phyloP scores from a whole-genome alignment of 23 red algal species.

The Gracilaria domingensis region DNA sequence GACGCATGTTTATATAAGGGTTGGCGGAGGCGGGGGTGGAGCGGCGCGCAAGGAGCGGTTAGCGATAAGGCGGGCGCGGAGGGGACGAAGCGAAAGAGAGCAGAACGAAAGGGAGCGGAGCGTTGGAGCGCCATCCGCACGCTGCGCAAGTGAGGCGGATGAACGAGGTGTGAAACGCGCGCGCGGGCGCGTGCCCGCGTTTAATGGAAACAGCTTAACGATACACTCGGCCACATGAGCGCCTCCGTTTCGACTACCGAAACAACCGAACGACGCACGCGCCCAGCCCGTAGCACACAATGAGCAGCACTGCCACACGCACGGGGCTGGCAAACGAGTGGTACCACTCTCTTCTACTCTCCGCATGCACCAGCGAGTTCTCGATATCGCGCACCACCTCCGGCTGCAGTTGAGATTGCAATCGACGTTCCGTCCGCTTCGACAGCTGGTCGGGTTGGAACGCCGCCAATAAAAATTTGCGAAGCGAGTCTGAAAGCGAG shows the following conservation, averaged over 20 bases:
- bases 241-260: not conserved
- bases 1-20: conserved; percentile 19
- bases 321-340: not conserved
- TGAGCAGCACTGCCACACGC: not conserved
- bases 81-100: not conserved
- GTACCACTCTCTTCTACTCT: not conserved
- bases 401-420: not conserved
- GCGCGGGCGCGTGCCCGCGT: too few species aligned
- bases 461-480: not conserved
- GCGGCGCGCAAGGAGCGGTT: not conserved
- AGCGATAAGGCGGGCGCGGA: not conserved
- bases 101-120: not conserved
- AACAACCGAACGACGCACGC: conserved; percentile 4
- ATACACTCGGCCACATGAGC: too few species aligned
- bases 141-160: not conserved
- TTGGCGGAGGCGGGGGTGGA: not conserved
- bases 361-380: not conserved
- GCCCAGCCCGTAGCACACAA: not conserved
- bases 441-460: conserved; percentile 23
- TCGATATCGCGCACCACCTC: conserved; percentile 15
- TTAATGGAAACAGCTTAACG: too few species aligned
- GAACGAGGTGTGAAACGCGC: too few species aligned
- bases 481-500: conserved; percentile 20
- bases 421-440: conserved; percentile 27
- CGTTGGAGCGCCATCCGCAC: not conserved